Evolutionary conservation across 345 rosid species (phyloP).

Genomic region (Euphorbia tirucalli): DNA sequence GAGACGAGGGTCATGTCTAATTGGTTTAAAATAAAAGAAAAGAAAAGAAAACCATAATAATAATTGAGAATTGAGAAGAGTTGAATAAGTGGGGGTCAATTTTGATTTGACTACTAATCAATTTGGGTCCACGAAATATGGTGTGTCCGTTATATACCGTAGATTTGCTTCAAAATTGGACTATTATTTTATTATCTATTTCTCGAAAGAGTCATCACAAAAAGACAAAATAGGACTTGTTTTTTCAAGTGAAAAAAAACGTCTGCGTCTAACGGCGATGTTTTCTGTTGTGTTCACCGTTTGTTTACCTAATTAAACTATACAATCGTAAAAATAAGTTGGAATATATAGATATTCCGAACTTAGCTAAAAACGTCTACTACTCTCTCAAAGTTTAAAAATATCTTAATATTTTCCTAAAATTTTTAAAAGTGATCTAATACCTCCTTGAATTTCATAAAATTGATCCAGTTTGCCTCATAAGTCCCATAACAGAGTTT

Average conservation of each 20-base stretch:
- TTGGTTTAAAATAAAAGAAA: background rate
- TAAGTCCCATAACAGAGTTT: no score
- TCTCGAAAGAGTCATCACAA: slow-evolving; percentile 16
- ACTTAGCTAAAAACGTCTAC: no score
- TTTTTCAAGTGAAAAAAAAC: slow-evolving; percentile 6
- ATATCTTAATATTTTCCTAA: no score
- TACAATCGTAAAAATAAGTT: no score
- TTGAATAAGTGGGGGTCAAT: background rate
- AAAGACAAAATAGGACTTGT: slow-evolving; percentile 19
- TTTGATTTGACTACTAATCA: background rate
- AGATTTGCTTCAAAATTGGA: background rate
- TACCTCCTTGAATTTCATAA: no score
- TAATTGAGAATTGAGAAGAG: background rate
- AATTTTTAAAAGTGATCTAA: no score
- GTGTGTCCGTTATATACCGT: background rate
- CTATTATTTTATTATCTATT: background rate
- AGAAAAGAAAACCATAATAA: background rate
- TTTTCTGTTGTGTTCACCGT: slow-evolving; percentile 11
- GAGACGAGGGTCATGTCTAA: background rate
- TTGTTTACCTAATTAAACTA: background rate
- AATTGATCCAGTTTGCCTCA: no score
- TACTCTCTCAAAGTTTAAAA: no score
- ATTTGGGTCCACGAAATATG: background rate
- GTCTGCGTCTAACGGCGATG: slow-evolving; percentile 17
- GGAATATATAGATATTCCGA: no score